Evolutionary conservation across 2,329 filamentous ascomycete species (phyloP), one percentile per base, ranked within the genome.

Genomic region (Botryotinia convoluta): DNA sequence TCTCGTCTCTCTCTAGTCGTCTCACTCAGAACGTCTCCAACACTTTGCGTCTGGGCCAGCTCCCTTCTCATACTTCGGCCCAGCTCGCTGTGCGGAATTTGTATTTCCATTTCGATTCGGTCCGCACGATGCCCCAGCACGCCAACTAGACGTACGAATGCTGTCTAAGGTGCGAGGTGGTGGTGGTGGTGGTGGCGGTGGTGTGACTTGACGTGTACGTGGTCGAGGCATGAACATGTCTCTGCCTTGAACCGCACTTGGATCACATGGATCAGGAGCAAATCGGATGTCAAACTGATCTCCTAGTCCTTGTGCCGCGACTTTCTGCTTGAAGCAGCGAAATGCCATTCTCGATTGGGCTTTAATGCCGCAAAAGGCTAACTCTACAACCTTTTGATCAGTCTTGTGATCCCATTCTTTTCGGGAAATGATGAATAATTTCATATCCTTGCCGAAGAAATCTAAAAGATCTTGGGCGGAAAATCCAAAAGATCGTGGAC

Each of bases 261-360:
- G 68, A 71, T 75, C 73, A 59, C 74, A 76, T 10, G 61, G 69
- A 35, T 76, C 74, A 20, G 67, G 42, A 10, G 51, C 71, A 59
- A 73, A 75, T 45, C 45, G 48, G 5, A 73, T 57, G 5, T 69
- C 44, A 20, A 75, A 75, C 14, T 62, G 29, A 22, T 71, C 44
- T 5, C 37, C 60, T 37, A 71, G 18, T 8, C 45, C 48, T 26
- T 64, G 35, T 4, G 57, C 45, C 3, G 60, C 62, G 10, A 67
- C n/a, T 32, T 67, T 72, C 8, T 63, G 51, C 64, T 74, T 63
- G 42, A 73, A 61, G 57, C 39, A 71, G 20, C 71, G 69, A 14
- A 72, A 68, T 1, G 74, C 74, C 64, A 69, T 60, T 26, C 74
- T 42, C 9, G 69, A 69, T 10, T 74, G 72, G 0, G 73, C 74